Conservation (phyloP, 2,329 filamentous ascomycete genomes). For the Chalara sp. region DNA sequence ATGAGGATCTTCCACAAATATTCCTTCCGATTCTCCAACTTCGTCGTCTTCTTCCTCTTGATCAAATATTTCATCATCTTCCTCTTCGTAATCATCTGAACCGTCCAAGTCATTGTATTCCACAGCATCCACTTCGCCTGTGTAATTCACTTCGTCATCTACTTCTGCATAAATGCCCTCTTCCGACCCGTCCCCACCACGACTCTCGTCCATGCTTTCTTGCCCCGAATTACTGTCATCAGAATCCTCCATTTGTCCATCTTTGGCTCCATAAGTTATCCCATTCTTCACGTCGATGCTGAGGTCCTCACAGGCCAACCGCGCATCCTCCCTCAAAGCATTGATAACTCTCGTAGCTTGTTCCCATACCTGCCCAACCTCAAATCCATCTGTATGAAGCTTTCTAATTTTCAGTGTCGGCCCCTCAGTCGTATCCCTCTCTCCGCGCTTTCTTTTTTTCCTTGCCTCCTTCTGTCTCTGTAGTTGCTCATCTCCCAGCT, state of each 20-base stretch:
- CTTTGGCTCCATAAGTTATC: slow-evolving; percentile 22
- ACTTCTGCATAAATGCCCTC: slow-evolving; percentile 25
- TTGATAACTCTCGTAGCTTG: slow-evolving; percentile 81
- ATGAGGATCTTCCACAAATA: slow-evolving; percentile 65
- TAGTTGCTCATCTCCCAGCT: slow-evolving; percentile 67
- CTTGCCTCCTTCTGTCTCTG: slow-evolving; percentile 59
- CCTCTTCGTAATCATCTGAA: slow-evolving; percentile 28
- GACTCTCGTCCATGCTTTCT: slow-evolving; percentile 26
- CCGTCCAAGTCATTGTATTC: slow-evolving; percentile 17
- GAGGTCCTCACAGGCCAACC: slow-evolving; percentile 36
- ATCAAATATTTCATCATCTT: slow-evolving; percentile 29
- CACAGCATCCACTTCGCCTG: slow-evolving; percentile 29
- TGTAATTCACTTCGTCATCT: slow-evolving; percentile 29
- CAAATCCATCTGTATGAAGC: slow-evolving; percentile 81
- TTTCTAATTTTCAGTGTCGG: slow-evolving; percentile 68
- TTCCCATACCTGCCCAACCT: slow-evolving; percentile 86
- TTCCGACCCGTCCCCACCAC: slow-evolving; percentile 30
- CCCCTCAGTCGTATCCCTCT: slow-evolving; percentile 37
- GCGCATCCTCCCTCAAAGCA: slow-evolving; percentile 48
- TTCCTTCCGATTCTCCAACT: slow-evolving; percentile 42
- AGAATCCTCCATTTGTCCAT: slow-evolving; percentile 33
- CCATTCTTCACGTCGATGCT: slow-evolving; percentile 16
- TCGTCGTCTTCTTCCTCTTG: slow-evolving; percentile 39
- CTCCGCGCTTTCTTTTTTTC: slow-evolving; percentile 69
- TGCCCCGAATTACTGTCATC: slow-evolving; percentile 30